These are phyloP conservation scores for Aureobasidium sp. DNA, from an alignment of 2,329 filamentous ascomycete genomes.

Conservation along the genomic window DNA sequence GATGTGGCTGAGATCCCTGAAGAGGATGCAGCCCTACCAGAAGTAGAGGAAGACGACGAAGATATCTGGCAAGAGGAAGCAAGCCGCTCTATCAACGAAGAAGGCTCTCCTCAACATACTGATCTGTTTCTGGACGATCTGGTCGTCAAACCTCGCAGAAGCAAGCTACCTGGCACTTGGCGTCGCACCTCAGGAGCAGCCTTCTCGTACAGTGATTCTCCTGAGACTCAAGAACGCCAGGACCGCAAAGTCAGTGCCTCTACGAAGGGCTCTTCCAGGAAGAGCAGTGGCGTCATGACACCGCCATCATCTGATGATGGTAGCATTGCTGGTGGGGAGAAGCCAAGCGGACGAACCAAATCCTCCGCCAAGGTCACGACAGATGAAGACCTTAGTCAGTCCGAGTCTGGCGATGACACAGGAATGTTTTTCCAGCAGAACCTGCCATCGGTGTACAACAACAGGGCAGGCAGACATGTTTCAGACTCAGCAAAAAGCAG, in stretches of 20 bases:
- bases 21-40: neutral
- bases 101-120: conserved; percentile 11
- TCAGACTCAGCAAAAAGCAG: neutral
- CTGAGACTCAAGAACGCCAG: conserved; percentile 16
- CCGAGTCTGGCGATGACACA: conserved; percentile 17
- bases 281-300: conserved; percentile 23
- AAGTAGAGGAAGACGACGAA: conserved; percentile 16
- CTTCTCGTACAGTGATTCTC: conserved; percentile 31
- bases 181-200: conserved; percentile 31
- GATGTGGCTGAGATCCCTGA: neutral
- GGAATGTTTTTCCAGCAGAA: conserved; percentile 23
- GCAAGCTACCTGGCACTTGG: conserved; percentile 35
- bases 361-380: neutral
- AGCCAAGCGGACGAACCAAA: neutral
- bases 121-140: conserved; percentile 19
- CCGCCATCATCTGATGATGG: conserved; percentile 25
- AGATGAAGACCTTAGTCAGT: conserved; percentile 1
- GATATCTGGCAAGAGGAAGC: conserved; percentile 43
- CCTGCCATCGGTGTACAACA: conserved; percentile 18
- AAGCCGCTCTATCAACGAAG: conserved; percentile 27
- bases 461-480: neutral
- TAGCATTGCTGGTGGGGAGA: neutral
- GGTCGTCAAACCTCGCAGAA: conserved; percentile 26
- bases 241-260: conserved; percentile 12
- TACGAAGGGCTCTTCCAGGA: conserved; percentile 1